Conservation (phyloP, 2,329 filamentous ascomycete genomes). For the Colletotrichum sp. region DNA sequence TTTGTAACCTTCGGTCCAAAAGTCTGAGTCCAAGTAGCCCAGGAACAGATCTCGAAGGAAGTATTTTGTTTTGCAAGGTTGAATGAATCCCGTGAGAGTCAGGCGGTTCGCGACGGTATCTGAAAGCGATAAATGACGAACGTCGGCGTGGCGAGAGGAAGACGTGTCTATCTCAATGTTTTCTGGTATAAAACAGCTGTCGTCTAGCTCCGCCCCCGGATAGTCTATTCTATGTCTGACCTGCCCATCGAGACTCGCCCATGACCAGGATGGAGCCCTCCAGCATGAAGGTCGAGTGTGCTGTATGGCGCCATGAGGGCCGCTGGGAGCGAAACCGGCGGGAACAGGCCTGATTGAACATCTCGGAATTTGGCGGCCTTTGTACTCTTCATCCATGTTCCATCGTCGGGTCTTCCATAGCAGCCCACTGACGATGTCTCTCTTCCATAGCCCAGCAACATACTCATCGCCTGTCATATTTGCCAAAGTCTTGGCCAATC, state of each 20-base stretch:
- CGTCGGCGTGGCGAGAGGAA: not conserved
- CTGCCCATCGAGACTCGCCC: not conserved
- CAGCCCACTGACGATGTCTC: not conserved
- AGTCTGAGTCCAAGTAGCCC: not conserved
- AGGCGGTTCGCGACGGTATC: not conserved
- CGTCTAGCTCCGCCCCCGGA: no score
- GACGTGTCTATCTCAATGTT: not conserved
- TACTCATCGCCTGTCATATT: not conserved
- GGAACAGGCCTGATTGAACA: not conserved
- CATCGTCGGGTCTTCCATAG: not conserved
- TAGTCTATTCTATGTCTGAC: not conserved
- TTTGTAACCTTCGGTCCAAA: not conserved
- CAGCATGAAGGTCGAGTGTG: not conserved
- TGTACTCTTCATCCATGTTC: not conserved
- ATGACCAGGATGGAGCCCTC: not conserved
- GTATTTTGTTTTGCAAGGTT: not conserved
- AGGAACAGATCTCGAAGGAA: not conserved
- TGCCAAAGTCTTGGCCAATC: not conserved
- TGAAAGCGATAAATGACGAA: not conserved
- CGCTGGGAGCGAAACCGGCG: not conserved
- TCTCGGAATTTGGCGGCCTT: not conserved
- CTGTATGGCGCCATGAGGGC: not conserved
- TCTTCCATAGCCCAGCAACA: not conserved
- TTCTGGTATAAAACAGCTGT: not conserved
- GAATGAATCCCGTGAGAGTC: not conserved